Conservation (phyloP, 345 rosid genomes). For the Pugionium cornutum region DNA sequence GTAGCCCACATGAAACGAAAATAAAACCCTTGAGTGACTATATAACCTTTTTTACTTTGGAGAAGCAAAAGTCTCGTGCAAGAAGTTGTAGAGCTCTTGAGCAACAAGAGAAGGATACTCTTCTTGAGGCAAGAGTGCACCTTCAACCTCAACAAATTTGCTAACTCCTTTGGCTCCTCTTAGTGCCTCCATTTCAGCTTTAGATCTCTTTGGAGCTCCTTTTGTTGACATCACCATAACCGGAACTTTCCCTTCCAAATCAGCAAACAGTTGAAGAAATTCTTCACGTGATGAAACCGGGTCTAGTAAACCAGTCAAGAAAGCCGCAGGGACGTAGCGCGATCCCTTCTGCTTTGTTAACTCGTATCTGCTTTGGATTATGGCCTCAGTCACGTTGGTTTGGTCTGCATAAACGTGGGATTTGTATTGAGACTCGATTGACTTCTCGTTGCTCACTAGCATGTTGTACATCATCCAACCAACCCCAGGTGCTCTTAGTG, state of each 20-base stretch:
- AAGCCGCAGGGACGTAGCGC: slow-evolving; percentile 86
- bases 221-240: slow-evolving; percentile 62
- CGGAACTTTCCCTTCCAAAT: slow-evolving; percentile 61
- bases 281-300: slow-evolving; percentile 73
- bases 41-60: neutral
- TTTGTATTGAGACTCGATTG: slow-evolving; percentile 80
- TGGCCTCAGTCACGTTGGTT: slow-evolving; percentile 64
- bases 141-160: slow-evolving; percentile 74
- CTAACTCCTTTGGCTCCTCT: slow-evolving; percentile 68
- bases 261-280: slow-evolving; percentile 66
- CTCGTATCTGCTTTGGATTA: slow-evolving; percentile 66
- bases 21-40: neutral
- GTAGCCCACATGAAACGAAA: neutral
- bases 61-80: slow-evolving; percentile 55
- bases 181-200: slow-evolving; percentile 88
- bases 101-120: slow-evolving; percentile 76
- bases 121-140: slow-evolving; percentile 90
- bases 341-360: slow-evolving; percentile 74
- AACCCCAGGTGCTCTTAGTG: slow-evolving; percentile 75
- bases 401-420: slow-evolving; percentile 89
- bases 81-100: slow-evolving; percentile 60
- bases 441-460: slow-evolving; percentile 90
- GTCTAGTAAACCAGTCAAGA: slow-evolving; percentile 89
- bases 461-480: slow-evolving; percentile 95
- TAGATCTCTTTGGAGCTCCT: slow-evolving; percentile 83